Evolutionary conservation across 129 eudicot species (phyloP), one percentile per base, ranked within the genome.

Genomic region (Flaveria ramosissima): DNA sequence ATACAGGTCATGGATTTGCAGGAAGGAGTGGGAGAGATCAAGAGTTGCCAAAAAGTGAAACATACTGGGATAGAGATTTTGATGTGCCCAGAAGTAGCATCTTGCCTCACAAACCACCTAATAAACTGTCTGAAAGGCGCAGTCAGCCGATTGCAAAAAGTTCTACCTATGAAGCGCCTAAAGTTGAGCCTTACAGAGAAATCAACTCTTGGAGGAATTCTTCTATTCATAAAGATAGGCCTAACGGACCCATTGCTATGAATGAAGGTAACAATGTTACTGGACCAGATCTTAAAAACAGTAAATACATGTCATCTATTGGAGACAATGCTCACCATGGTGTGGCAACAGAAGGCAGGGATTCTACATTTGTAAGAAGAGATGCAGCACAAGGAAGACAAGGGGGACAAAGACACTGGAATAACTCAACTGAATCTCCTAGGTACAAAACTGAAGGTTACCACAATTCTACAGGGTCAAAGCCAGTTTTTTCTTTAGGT

Each of bases 21-120:
- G 88, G 83, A 15, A 75, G 86, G 73, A 80, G 81, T 30, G 59
- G 27, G 26, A 87, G 89, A 78, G 97, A 89, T 61, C 76, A 67
- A 39, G 92, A 90, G 10, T 73, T 59, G 66, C 78, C 87, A 2
- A 89, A 82, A 77, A 82, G 46, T 73, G 92, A 88, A 76, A 68
- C 57, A 41, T 89, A 87, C 83, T 95, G 99, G 99, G 96, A 95
- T 52, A 85, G 92, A 77, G 97, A 89, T 78, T 87, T 84, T 86
- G 99, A 89, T 51, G 68, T 89, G 72, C 96, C 93, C 0, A 77
- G 96, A 80, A 75, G 76, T 74, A 87, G 82, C 84, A 75, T 86
- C 60, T 78, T 85, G 59, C 96, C 92, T 24, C 85, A 81, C 52
- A 94, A 89, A 59, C 90, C 89, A 19, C 86, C 76, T 51, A 84